Conservation (phyloP, 2,329 filamentous ascomycete species). For the Nakataea oryzae region DNA sequence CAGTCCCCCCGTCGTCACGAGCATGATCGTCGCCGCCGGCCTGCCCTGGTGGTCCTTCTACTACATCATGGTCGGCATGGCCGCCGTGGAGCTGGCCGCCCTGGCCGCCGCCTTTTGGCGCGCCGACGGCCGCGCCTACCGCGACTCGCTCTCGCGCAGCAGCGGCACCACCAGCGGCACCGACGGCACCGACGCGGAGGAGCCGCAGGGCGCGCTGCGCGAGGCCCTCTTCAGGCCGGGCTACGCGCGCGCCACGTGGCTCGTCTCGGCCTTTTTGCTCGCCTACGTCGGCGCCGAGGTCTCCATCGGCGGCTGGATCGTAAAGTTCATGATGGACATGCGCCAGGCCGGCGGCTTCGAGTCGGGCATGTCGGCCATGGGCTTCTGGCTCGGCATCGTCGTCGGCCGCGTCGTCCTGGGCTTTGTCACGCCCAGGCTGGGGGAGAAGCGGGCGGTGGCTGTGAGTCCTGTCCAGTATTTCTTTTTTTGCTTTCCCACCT, state of each 20-base stretch:
- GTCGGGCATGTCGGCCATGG: conserved; percentile 65
- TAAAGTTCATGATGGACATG: conserved; percentile 77
- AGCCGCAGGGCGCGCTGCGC: conserved; percentile 23
- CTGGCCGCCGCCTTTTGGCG: conserved; percentile 51
- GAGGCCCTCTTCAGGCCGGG: conserved; percentile 11
- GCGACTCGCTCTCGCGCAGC: conserved; percentile 16
- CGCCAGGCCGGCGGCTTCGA: conserved; percentile 59
- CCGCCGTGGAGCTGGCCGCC: conserved; percentile 42
- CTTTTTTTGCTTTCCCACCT: not conserved
- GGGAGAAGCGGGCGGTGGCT: conserved; percentile 57
- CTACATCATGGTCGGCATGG: conserved; percentile 58
- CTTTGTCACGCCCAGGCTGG: conserved; percentile 64
- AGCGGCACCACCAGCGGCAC: not conserved
- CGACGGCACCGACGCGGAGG: not conserved
- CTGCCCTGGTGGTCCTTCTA: conserved; percentile 66
- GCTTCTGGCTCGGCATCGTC: conserved; percentile 79
- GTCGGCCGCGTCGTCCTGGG: conserved; percentile 62
- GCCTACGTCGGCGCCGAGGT: conserved; percentile 74
- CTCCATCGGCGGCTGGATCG: conserved; percentile 55
- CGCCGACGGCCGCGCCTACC: conserved; percentile 47
- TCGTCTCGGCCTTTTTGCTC: conserved; percentile 64
- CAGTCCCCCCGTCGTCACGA: conserved; percentile 59
- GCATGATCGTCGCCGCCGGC: conserved; percentile 54
- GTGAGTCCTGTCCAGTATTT: conserved; percentile 2
- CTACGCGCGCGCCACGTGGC: conserved; percentile 50